Conservation (phyloP, 2,329 filamentous ascomycete species). For the Monosporascus sp. region DNA sequence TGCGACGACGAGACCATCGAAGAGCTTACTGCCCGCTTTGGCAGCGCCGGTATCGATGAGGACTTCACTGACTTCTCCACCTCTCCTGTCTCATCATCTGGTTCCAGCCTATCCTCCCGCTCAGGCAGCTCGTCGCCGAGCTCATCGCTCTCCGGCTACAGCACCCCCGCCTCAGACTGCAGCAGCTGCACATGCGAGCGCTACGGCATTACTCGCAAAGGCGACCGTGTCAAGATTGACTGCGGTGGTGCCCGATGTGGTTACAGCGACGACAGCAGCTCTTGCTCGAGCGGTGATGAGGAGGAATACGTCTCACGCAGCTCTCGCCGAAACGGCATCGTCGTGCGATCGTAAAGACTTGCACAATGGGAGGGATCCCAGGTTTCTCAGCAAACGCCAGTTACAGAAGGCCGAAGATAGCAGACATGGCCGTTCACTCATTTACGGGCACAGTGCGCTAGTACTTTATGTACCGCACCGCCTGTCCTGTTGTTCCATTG, state of each 20-base stretch:
- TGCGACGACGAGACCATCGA: conserved; percentile 66
- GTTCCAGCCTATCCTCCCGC: conserved; percentile 66
- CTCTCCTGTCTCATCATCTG: conserved; percentile 60
- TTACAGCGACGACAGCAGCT: conserved; percentile 64
- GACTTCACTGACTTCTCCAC: conserved; percentile 49
- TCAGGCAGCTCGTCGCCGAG: conserved; percentile 68
- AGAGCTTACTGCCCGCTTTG: conserved; percentile 73
- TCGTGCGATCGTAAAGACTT: conserved; percentile 40
- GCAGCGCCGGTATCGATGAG: conserved; percentile 52
- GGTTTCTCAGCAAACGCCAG: conserved; percentile 18
- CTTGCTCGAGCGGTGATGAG: conserved; percentile 64
- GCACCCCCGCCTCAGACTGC: conserved; percentile 70
- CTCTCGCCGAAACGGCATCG: conserved; percentile 59
- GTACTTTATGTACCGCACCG: conserved; percentile 19
- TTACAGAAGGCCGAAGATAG: conserved; percentile 22
- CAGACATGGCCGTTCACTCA: conserved; percentile 25
- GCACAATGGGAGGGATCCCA: conserved; percentile 13
- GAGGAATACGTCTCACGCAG: conserved; percentile 50
- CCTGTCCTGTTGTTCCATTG: conserved; percentile 29
- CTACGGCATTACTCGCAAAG: conserved; percentile 91
- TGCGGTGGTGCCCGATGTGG: conserved; percentile 86
- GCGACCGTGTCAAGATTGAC: conserved; percentile 92
- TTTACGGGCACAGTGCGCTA: conserved; percentile 22
- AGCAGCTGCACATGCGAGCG: conserved; percentile 87
- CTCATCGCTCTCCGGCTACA: conserved; percentile 71